phyloP scores from a whole-genome alignment of 176 grass and related monocot species.

The Bonia amplexicaulis region DNA sequence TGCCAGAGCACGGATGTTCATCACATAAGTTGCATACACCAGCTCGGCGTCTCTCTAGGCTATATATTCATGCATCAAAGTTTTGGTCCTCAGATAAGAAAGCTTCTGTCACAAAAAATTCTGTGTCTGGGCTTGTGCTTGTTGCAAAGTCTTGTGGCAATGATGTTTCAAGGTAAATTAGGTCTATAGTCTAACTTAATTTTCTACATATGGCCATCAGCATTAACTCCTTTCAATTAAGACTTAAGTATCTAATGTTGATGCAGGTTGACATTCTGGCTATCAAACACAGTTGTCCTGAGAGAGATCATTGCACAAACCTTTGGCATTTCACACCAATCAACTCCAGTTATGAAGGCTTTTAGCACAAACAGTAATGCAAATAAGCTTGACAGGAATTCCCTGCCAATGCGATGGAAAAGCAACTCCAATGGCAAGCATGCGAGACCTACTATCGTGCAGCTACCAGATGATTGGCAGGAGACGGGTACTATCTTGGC shows the following conservation, averaged over 20 bases:
- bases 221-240: constrained; percentile 14
- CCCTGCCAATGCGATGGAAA: constrained; percentile 30
- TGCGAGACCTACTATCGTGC: constrained; percentile 34
- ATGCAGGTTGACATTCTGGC: constrained; percentile 92
- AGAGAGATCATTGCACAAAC: constrained; percentile 80
- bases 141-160: constrained; percentile 77
- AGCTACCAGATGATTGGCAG: constrained; percentile 62
- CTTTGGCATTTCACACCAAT: constrained; percentile 40
- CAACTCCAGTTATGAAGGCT: constrained; percentile 33
- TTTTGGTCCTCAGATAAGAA: constrained; percentile 63
- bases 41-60: constrained; percentile 70
- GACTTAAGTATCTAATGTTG: constrained; percentile 23
- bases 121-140: constrained; percentile 69
- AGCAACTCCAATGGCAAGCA: constrained; percentile 39
- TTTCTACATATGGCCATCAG: background rate
- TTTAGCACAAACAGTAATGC: constrained; percentile 30
- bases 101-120: constrained; percentile 62
- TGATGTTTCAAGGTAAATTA: constrained; percentile 78
- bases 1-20: constrained; percentile 80
- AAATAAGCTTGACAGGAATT: constrained; percentile 37
- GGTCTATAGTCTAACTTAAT: background rate
- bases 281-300: constrained; percentile 79
- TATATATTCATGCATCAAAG: constrained; percentile 82
- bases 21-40: constrained; percentile 84
- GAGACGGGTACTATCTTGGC: constrained; percentile 49